Conservation (phyloP, 495 filamentous ascomycete species). For the Trichoderma orchidacearum region DNA sequence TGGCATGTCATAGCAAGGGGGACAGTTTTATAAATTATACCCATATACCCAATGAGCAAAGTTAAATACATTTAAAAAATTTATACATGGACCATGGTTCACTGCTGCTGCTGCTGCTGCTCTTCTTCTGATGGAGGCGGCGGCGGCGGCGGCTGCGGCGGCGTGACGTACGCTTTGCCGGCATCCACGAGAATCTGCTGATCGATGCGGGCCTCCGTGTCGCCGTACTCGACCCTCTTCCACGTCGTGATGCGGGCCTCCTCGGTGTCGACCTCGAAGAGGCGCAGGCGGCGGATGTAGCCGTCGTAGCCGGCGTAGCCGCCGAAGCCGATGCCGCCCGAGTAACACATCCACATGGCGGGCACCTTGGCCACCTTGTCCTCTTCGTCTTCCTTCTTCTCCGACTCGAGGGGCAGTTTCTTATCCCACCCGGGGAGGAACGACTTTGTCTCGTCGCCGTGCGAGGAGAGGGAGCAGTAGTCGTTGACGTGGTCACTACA, state of each 20-base stretch:
- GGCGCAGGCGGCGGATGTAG: slow-evolving; percentile 68
- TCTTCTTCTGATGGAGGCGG: not conserved
- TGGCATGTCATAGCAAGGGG: too few species aligned
- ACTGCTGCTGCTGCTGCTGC: not conserved
- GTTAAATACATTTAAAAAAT: too few species aligned
- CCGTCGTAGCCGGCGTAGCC: slow-evolving; percentile 86
- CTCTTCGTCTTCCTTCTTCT: slow-evolving; percentile 15
- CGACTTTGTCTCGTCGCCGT: slow-evolving; percentile 19
- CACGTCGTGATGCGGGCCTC: slow-evolving; percentile 77
- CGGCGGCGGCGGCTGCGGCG: not conserved
- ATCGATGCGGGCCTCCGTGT: slow-evolving; percentile 55
- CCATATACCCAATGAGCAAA: too few species aligned
- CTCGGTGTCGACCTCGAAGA: slow-evolving; percentile 90
- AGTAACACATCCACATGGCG: slow-evolving; percentile 98
- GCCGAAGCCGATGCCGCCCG: slow-evolving; percentile 75
- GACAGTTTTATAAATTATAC: too few species aligned
- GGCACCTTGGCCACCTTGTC: slow-evolving; percentile 25
- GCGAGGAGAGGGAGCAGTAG: slow-evolving; percentile 64
- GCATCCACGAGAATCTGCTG: slow-evolving; percentile 81
- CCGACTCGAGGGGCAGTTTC: not conserved
- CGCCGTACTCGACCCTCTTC: slow-evolving; percentile 77
- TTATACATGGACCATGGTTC: too few species aligned
- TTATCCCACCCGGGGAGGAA: not conserved
- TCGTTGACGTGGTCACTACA: slow-evolving; percentile 86
- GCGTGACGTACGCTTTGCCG: slow-evolving; percentile 42